Base-by-base conservation (phyloP, 345 rosid genomes). In the Populus deltoides region DNA sequence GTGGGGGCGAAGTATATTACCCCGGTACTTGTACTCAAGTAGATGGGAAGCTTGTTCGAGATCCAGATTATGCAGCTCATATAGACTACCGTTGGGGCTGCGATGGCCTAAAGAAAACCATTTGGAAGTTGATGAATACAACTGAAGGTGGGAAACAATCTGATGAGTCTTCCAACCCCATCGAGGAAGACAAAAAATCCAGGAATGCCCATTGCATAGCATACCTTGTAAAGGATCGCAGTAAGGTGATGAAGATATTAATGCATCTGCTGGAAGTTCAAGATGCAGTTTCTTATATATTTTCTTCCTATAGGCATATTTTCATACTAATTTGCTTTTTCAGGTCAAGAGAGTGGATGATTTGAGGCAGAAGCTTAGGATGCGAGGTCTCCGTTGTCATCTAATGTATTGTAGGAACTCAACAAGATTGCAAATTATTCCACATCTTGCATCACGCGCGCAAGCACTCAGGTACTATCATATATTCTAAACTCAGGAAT, bases 341-440 rank as follows among this genome's bases (percentile, higher is more conserved):
- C 89, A 95, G 99, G 91, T 86, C 7, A 88, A 81, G 85, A 91
- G 65, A 77, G 85, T 95, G 36, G 94, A 95, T 79, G 97, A 95
- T 78, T 87, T 95, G 90, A 89, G 97, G 78, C 98, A 92, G 88
- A 95, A 90, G 85, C 92, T 95, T 68, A 86, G 99, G 80, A 86
- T 95, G 88, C 82, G 99, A 47, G 99, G 99, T 31, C 97, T 95
- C 33, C 97, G 99, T 49, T 93, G 99, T 82, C 99, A 95, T 85
- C 97, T 93, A 0, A 93, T 95, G 97, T 95, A 95, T 41, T 93
- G 99, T 87, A 82, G 98, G 84, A 91, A 84, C 82, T 89, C 91
- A 12, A 91, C 93, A 6, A 89, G 92, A 81, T 55, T 93, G 87
- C 99, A 95, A 68, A 85, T 90, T 35, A 77, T 95, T 73, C 99